Evolutionary conservation across 257 asterid species (phyloP), one percentile per base, ranked within the genome.

Genomic region (Haberlea rhodopensis): DNA sequence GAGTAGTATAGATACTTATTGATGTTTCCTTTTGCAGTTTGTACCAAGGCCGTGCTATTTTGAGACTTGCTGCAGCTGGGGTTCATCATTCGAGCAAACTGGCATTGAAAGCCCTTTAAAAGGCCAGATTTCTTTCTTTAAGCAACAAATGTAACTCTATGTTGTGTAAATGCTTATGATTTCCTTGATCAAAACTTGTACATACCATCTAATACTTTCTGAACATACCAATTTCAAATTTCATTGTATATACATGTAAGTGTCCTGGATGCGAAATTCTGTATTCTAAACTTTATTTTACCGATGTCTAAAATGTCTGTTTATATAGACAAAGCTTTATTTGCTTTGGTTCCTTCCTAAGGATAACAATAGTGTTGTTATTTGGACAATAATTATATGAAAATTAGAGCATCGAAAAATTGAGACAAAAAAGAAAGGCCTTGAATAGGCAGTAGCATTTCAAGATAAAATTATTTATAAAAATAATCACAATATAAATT

Each of bases 1-100:
- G 46, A 13, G 48, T 43, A 43, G 15, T 48, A 34, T 20, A 7
- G 13, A 8, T 13, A 15, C 32, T 46, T 5, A 34, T 27, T 5
- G 18, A 18, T 51, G 3, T 46, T 45, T n/a, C 57, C 46, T 67
- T 63, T 78, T 64, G 82, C 81, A 91, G 98, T 74, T 75, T 91
- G 75, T 91, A 88, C 84, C 84, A 73, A 74, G 83, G 88, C 51
- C 96, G 92, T 23, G 77, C 90, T 20, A 68, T 85, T 28, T 60
- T 88, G 65, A 82, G 71, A 67, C 75, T 74, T 65, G 98, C 96
- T 75, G 73, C 95, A 6, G 64, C 68, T 37, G 98, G 98, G 55
- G 73, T 80, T 62, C 95, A 86, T 70, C 83, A 79, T 64, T 74
- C 91, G 0, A 82, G 79, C 80, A 90, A 86, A 74, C 75, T 78